Evolutionary conservation across 1,284 basidiomycete species (phyloP).

Genomic region (Boletus subluridellus): DNA sequence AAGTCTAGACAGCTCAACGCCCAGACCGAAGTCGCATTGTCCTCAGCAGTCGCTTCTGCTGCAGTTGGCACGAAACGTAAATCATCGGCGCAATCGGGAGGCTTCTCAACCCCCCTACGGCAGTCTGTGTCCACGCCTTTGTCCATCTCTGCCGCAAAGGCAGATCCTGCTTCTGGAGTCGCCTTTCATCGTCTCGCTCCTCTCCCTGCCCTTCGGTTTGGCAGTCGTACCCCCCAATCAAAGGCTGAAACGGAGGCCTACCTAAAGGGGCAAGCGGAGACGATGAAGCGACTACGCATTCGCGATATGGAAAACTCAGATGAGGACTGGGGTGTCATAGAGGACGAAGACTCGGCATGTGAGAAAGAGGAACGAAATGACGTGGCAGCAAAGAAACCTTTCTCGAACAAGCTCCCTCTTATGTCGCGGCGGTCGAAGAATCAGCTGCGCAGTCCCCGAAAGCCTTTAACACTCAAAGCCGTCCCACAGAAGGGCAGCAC

Average conservation of each 20-base stretch:
- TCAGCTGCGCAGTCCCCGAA: conserved; percentile 23
- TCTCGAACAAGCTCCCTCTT: conserved; percentile 26
- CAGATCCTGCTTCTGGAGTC: conserved; percentile 30
- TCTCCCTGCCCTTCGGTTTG: conserved; percentile 57
- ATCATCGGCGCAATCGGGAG: conserved; percentile 36
- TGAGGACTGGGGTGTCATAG: conserved; percentile 41
- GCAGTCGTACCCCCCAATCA: conserved; percentile 50
- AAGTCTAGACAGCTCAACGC: conserved; percentile 34
- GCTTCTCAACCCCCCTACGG: conserved; percentile 45
- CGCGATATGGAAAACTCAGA: conserved; percentile 48
- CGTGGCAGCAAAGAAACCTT: conserved; percentile 26
- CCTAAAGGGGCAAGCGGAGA: conserved; percentile 60
- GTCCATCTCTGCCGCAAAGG: conserved; percentile 43
- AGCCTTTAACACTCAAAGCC: conserved; percentile 29
- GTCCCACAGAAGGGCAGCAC: conserved; percentile 39
- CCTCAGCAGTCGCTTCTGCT: conserved; percentile 26
- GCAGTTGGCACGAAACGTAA: conserved; percentile 63
- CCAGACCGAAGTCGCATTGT: conserved; percentile 18
- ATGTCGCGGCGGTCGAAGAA: conserved; percentile 30
- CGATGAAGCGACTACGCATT: conserved; percentile 61
- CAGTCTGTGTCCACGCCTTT: conserved; percentile 47
- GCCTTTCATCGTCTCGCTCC: conserved; percentile 64
- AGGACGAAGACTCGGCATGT: conserved; percentile 48
- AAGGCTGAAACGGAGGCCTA: conserved; percentile 62
- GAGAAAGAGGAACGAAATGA: conserved; percentile 43